Evolutionary conservation across 2,329 filamentous ascomycete species (phyloP).

Genomic region (Tricladium varicosporioides): DNA sequence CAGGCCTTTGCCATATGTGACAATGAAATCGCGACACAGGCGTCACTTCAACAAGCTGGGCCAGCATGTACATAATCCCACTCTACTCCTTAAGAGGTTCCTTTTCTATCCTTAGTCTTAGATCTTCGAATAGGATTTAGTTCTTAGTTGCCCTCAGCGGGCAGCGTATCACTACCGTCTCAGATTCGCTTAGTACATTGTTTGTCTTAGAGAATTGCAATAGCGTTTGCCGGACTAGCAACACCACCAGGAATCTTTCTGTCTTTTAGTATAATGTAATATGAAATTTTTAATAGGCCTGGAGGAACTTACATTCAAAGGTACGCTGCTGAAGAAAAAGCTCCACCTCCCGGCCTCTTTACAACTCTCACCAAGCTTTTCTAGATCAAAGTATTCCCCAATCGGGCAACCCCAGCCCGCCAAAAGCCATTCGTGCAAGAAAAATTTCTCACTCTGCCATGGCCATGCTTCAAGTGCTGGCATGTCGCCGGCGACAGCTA

Average conservation of each 20-base stretch:
- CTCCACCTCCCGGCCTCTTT: conserved; percentile 51
- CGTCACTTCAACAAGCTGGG: too few species aligned
- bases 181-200: too few species aligned
- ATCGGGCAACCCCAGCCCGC: conserved; percentile 52
- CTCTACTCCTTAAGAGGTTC: too few species aligned
- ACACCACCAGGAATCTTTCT: conserved; percentile 30
- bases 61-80: too few species aligned
- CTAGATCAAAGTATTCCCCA: conserved; percentile 48
- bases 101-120: too few species aligned
- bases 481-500: conserved; percentile 43
- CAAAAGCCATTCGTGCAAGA: conserved; percentile 41
- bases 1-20: too few species aligned
- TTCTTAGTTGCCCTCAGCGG: too few species aligned
- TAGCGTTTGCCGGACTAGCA: conserved; percentile 32
- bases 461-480: conserved; percentile 44
- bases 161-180: too few species aligned
- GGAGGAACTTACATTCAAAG: conserved; percentile 47
- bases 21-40: too few species aligned
- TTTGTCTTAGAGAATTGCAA: conserved; percentile 29
- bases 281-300: neutral
- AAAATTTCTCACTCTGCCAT: conserved; percentile 21
- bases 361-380: conserved; percentile 47
- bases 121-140: too few species aligned
- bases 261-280: neutral
- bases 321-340: conserved; percentile 61